A percentile compares a stretch with the other conserved stretches of the same genome.
These are phyloP conservation scores for Penicillium sp. DNA, from an alignment of 2,329 filamentous ascomycete species.

Conservation along the genomic window DNA sequence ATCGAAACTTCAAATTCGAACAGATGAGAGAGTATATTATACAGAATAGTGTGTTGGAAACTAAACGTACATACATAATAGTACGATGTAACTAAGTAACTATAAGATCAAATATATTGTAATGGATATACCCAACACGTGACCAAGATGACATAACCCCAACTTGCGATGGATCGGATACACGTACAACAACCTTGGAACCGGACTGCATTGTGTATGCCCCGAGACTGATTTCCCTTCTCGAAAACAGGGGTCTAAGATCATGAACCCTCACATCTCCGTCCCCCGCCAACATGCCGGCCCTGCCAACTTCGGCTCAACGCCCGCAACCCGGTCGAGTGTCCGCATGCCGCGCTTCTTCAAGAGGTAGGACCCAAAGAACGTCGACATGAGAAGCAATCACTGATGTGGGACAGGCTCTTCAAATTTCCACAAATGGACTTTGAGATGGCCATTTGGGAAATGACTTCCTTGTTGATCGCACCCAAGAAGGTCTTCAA, in stretches of 20 bases:
- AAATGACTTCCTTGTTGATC: slow-evolving; percentile 67
- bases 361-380: slow-evolving; percentile 49
- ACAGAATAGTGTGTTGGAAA: not conserved
- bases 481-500: slow-evolving; percentile 70
- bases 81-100: no score
- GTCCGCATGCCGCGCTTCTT: slow-evolving; percentile 66
- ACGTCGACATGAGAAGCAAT: not conserved
- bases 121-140: slow-evolving; percentile 1
- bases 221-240: not conserved
- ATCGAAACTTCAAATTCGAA: not conserved
- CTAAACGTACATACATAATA: not conserved
- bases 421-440: slow-evolving; percentile 74
- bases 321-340: slow-evolving; percentile 50
- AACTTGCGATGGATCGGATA: not conserved
- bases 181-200: not conserved
- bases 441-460: slow-evolving; percentile 71
- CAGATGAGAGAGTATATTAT: not conserved
- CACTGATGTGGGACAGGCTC: slow-evolving; percentile 42
- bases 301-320: slow-evolving; percentile 53
- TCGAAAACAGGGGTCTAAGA: slow-evolving; percentile 6
- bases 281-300: slow-evolving; percentile 58
- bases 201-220: slow-evolving; percentile 4
- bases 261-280: slow-evolving; percentile 61
- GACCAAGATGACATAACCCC: slow-evolving; percentile 15
- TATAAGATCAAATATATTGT: no score